Evolutionary conservation across 108 stramenopile species (phyloP).

Genomic region (Cyclotella sp.): DNA sequence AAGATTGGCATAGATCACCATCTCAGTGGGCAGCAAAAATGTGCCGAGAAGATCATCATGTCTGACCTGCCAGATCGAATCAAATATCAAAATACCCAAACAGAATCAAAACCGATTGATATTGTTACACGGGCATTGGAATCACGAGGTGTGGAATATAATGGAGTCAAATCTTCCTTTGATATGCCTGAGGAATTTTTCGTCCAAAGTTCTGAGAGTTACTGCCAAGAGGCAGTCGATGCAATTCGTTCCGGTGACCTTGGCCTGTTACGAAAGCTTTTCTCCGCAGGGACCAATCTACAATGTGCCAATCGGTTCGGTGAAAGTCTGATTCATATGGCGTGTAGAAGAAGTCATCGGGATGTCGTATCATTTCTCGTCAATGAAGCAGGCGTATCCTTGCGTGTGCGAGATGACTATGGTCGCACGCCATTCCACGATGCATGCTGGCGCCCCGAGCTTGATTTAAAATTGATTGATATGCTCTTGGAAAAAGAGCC

Average conservation of each 20-base stretch:
- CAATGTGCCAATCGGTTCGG: constrained; percentile 84
- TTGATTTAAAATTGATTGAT: constrained; percentile 63
- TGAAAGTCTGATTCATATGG: constrained; percentile 88
- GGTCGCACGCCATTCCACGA: constrained; percentile 89
- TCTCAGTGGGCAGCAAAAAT: not conserved
- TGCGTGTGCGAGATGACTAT: constrained; percentile 76
- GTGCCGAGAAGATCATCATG: constrained; percentile 24
- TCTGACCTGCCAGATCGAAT: constrained; percentile 47
- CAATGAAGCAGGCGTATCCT: constrained; percentile 62
- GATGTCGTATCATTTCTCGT: constrained; percentile 67
- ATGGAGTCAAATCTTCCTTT: constrained; percentile 22
- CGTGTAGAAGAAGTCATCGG: constrained; percentile 76
- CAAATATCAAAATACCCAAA: constrained; percentile 29
- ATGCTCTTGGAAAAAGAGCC: constrained; percentile 51
- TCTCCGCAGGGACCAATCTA: constrained; percentile 44
- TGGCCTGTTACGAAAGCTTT: constrained; percentile 48
- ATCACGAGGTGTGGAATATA: constrained; percentile 22
- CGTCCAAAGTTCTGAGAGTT: constrained; percentile 26
- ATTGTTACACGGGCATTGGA: constrained; percentile 37
- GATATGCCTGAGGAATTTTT: constrained; percentile 41
- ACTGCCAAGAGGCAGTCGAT: constrained; percentile 54
- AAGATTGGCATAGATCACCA: constrained; percentile 3
- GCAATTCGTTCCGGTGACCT: constrained; percentile 69
- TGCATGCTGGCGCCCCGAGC: constrained; percentile 75
- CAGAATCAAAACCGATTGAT: constrained; percentile 37